Evolutionary conservation across 2,329 filamentous ascomycete genomes (phyloP).

Genomic region (Colletotrichum tanaceti): DNA sequence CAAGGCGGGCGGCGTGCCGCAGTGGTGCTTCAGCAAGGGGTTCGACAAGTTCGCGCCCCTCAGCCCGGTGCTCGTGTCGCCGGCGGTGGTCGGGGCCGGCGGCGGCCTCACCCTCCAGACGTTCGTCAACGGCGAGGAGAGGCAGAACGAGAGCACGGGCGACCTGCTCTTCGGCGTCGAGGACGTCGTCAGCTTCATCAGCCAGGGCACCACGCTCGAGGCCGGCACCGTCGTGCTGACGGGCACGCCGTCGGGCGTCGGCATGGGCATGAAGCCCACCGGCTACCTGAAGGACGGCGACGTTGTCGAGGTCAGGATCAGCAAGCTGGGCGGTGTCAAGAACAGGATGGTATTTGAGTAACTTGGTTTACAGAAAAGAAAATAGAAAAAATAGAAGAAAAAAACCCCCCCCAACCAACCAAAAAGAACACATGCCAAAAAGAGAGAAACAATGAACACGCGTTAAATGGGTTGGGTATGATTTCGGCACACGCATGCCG

Average conservation of each 20-base stretch:
- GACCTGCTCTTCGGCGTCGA: slow-evolving; percentile 64
- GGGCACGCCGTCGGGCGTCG: slow-evolving; percentile 61
- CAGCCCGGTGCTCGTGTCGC: slow-evolving; percentile 58
- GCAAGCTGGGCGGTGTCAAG: slow-evolving; percentile 47
- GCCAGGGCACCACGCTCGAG: slow-evolving; percentile 62
- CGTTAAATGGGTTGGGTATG: background rate
- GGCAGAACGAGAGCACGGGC: slow-evolving; percentile 60
- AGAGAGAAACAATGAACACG: too few relatives aligned
- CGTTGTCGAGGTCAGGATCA: slow-evolving; percentile 57
- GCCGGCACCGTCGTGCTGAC: slow-evolving; percentile 63
- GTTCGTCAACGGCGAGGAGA: slow-evolving; percentile 61
- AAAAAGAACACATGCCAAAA: background rate
- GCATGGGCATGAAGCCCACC: slow-evolving; percentile 58
- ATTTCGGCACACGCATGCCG: background rate
- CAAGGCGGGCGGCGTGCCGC: slow-evolving; percentile 53
- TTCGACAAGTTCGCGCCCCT: slow-evolving; percentile 67
- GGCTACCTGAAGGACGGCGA: slow-evolving; percentile 57
- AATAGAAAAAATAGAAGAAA: too few relatives aligned
- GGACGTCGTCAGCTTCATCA: slow-evolving; percentile 59
- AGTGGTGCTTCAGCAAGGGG: slow-evolving; percentile 69
- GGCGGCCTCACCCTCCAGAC: slow-evolving; percentile 50
- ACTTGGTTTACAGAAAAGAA: too few relatives aligned
- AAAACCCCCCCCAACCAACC: too few relatives aligned
- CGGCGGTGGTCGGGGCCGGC: slow-evolving; percentile 47
- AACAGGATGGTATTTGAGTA: slow-evolving; percentile 56